Percentiles rank a stretch among this genome's conserved stretches.
Conservation (phyloP, 2,329 filamentous ascomycete genomes). For the Myriosclerotinia duriaeana region DNA sequence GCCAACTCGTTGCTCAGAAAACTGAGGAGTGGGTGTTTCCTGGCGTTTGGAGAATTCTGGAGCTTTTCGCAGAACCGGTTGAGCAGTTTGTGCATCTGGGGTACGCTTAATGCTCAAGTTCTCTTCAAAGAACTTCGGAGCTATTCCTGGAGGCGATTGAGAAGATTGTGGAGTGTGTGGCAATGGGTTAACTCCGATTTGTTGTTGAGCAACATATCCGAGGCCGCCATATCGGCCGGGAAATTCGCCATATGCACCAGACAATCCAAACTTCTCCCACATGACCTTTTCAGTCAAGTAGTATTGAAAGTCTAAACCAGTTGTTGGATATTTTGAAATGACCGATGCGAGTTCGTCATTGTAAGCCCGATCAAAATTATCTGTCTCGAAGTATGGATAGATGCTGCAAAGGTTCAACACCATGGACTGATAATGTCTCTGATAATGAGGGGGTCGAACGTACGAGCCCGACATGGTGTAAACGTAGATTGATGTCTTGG, state of each 20-base stretch:
- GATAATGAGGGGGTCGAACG: slow-evolving; percentile 3
- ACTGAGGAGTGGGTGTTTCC: neutral
- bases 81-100: neutral
- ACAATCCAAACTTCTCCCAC: slow-evolving; percentile 6
- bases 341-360: neutral
- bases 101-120: neutral
- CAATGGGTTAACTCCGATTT: neutral
- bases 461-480: neutral
- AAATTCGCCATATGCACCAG: slow-evolving; percentile 5
- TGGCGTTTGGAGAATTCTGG: neutral
- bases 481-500: neutral
- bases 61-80: neutral
- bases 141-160: neutral
- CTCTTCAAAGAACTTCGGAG: neutral
- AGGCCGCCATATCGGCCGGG: slow-evolving; percentile 5
- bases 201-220: neutral
- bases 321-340: neutral
- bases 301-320: slow-evolving; percentile 11
- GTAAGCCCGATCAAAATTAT: slow-evolving; percentile 9
- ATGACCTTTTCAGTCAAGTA: slow-evolving; percentile 10
- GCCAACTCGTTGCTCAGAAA: neutral
- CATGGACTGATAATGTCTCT: slow-evolving; percentile 15
- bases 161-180: neutral
- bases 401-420: slow-evolving; percentile 1
- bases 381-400: slow-evolving; percentile 4